Evolutionary conservation across 306 rosid genomes (phyloP), one percentile per base, ranked within the genome.

Genomic region (Rubus parviflorus): DNA sequence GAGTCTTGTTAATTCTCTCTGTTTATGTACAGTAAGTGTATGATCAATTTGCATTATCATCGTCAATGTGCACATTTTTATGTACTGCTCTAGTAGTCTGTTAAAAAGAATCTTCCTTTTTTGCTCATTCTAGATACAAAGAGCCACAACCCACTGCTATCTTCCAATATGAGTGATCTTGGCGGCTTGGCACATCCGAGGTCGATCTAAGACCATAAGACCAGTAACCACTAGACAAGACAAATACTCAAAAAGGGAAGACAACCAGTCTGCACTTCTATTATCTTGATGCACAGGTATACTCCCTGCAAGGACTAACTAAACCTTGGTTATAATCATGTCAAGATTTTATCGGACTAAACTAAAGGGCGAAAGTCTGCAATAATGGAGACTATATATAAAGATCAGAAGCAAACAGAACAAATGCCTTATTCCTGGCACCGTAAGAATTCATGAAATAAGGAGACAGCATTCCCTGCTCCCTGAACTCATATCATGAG

Each of bases 401-500:
- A 0, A 30, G 15, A 51, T 51, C 13, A 30, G 4, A 17, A 30
- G 30, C 42, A 30, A 4, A 15, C 3, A 61, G n/a, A 30, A 35
- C 2, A 7, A 8, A 7, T 48, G 15, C 45, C 60, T 70, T 7
- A 11, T 65, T 58, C 56, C 47, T 40, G 60, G 66, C 70, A 17
- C 70, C 8, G 38, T 8, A 23, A 37, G 68, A 35, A 41, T 62
- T 37, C 38, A 25, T 5, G 25, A 75, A 70, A 52, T 61, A 49
- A 66, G 56, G 62, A 43, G 53, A 63, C 22, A 42, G 81, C 78
- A 82, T 69, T 52, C 64, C 74, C 37, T 71, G 53, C 77, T 63
- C 60, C 15, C 3, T 46, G 12, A 63, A 57, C 52, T 79, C 68
- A 68, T 79, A 84, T 83, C 86, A 84, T 8, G 88, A 80, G 60